A percentile compares a stretch with the other conserved stretches of the same genome.
phyloP scores from a whole-genome alignment of 208 protist species.

The Spongospora subterranea region DNA sequence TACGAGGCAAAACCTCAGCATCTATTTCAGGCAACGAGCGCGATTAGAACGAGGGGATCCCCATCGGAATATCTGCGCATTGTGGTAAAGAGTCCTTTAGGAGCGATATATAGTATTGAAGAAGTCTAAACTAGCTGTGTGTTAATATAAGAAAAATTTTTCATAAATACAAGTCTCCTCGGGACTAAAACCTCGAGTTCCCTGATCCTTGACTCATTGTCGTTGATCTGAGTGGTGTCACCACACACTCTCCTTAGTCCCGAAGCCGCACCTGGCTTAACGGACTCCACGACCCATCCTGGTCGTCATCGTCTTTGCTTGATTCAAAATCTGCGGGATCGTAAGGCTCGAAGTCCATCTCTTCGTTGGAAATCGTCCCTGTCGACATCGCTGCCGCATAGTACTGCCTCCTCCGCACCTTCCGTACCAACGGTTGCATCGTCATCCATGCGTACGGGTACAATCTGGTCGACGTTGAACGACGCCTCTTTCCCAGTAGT shows the following conservation, averaged over 20 bases:
- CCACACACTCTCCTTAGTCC: neutral
- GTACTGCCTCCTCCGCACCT: neutral
- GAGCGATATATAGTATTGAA: neutral
- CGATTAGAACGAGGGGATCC: no score
- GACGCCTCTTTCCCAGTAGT: neutral
- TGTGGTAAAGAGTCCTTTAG: no score
- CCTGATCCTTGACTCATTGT: neutral
- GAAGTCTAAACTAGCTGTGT: neutral
- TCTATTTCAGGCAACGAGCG: no score
- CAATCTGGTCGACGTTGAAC: slow-evolving; percentile 43
- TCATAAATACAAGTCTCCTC: neutral
- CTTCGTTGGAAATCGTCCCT: neutral
- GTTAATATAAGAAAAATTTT: neutral
- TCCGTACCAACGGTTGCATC: neutral
- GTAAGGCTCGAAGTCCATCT: neutral
- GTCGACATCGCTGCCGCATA: neutral
- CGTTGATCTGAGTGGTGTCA: neutral
- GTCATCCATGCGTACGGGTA: neutral
- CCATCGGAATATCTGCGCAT: no score
- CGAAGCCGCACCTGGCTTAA: neutral
- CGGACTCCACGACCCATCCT: neutral
- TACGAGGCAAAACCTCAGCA: no score
- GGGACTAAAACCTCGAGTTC: neutral
- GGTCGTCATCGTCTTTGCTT: neutral
- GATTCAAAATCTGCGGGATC: neutral